Evolutionary conservation across 2,329 filamentous ascomycete genomes (phyloP).

Genomic region (Zasmidium citrigriseum): DNA sequence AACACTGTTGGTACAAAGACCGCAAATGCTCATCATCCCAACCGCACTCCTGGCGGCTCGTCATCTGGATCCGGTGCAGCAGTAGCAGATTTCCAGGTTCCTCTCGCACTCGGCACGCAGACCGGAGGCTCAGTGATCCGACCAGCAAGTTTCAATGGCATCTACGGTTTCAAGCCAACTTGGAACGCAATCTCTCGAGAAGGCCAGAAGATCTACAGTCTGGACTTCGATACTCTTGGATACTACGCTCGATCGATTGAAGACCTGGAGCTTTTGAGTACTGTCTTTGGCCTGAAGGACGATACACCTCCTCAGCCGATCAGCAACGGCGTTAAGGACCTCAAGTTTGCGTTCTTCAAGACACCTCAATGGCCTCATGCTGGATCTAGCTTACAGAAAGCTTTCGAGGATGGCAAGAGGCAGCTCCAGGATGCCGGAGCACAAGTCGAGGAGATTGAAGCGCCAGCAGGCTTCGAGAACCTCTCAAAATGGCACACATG

Average conservation of each 20-base stretch:
- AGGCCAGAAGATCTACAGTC: conserved; percentile 60
- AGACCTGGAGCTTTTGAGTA: conserved; percentile 59
- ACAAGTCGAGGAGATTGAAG: conserved; percentile 56
- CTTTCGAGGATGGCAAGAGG: conserved; percentile 37
- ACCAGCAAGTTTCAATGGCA: conserved; percentile 65
- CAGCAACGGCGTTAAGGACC: conserved; percentile 44
- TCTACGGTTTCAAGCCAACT: conserved; percentile 67
- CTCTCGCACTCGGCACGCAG: conserved; percentile 64
- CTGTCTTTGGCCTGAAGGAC: conserved; percentile 57
- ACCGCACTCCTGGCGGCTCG: conserved; percentile 65
- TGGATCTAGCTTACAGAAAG: conserved; percentile 38
- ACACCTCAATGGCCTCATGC: conserved; percentile 54
- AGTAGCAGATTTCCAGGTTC: conserved; percentile 65
- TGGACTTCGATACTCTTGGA: conserved; percentile 64
- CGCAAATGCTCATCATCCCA: conserved; percentile 56
- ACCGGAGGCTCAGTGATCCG: conserved; percentile 66
- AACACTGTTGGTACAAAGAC: conserved; percentile 55
- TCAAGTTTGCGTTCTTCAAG: conserved; percentile 57
- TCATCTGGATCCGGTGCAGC: conserved; percentile 68
- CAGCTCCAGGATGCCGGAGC: conserved; percentile 51
- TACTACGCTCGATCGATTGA: conserved; percentile 59
- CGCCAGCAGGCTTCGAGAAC: conserved; percentile 52
- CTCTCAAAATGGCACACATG: conserved; percentile 56
- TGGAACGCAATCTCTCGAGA: conserved; percentile 65
- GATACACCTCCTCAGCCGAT: conserved; percentile 38